Evolutionary conservation across 75 land plant genomes (phyloP).

Genomic region (Picea glauca): DNA sequence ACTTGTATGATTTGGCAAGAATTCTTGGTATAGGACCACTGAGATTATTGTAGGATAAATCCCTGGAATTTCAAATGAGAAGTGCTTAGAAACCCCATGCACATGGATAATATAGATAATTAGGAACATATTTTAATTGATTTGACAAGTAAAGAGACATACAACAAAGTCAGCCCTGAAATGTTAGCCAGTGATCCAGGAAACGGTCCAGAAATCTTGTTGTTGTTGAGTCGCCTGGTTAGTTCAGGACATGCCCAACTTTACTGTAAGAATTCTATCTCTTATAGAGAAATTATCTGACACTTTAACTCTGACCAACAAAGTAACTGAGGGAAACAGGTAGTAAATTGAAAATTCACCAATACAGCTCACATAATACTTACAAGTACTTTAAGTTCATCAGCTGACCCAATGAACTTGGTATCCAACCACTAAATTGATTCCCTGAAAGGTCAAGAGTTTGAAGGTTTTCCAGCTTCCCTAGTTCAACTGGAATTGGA

Average conservation of each 20-base stretch:
- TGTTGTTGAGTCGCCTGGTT: conserved; percentile 44
- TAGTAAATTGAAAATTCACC: not conserved
- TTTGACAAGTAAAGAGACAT: conserved; percentile 9
- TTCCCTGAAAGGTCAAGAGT: conserved; percentile 41
- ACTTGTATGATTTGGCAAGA: conserved; percentile 55
- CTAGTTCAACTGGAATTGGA: conserved; percentile 26
- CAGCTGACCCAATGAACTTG: conserved; percentile 44
- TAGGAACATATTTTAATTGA: not conserved
- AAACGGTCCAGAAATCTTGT: conserved; percentile 43
- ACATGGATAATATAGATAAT: no score
- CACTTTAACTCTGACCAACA: not conserved
- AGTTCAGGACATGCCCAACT: not conserved
- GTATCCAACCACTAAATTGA: conserved; percentile 43
- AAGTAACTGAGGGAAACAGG: not conserved
- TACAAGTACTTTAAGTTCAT: conserved; percentile 49
- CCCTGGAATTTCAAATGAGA: conserved; percentile 31
- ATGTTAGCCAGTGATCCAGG: conserved; percentile 41
- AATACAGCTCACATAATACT: conserved; percentile 11
- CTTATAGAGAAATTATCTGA: not conserved
- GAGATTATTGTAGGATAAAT: conserved; percentile 63
- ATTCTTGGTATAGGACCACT: conserved; percentile 55
- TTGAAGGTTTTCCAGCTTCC: conserved; percentile 31
- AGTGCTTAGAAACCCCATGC: no score
- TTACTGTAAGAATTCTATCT: conserved; percentile 8
- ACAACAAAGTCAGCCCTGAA: conserved; percentile 31